These are phyloP conservation scores for Acer negundo DNA, from an alignment of 345 rosid genomes.

Conservation along the genomic window DNA sequence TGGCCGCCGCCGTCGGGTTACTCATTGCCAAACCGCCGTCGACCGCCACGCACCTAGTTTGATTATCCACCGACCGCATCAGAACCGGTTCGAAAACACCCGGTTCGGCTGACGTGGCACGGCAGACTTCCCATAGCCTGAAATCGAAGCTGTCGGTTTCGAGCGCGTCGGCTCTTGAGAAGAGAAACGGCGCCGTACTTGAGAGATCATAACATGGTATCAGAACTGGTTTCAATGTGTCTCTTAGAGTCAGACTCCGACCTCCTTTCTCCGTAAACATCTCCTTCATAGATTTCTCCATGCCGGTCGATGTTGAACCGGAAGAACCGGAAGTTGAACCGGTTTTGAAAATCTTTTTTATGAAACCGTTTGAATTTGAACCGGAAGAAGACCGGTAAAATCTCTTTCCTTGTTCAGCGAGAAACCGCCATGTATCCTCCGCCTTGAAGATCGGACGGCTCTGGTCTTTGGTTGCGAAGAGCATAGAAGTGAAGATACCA, in stretches of 20 bases:
- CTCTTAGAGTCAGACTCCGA: slow-evolving; percentile 64
- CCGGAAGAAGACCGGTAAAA: slow-evolving; percentile 44
- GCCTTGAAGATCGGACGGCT: slow-evolving; percentile 72
- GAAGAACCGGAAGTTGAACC: slow-evolving; percentile 42
- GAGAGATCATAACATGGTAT: slow-evolving; percentile 90
- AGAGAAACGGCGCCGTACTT: slow-evolving; percentile 86
- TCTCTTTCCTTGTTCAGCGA: slow-evolving; percentile 66
- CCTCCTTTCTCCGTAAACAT: slow-evolving; percentile 49
- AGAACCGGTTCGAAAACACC: slow-evolving; percentile 67
- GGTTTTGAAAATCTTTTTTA: slow-evolving; percentile 55
- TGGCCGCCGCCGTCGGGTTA: slow-evolving; percentile 92
- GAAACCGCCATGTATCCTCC: slow-evolving; percentile 89
- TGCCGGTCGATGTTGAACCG: slow-evolving; percentile 38
- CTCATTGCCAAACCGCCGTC: slow-evolving; percentile 89
- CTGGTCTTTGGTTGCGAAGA: slow-evolving; percentile 75
- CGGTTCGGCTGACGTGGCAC: slow-evolving; percentile 93
- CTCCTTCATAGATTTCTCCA: slow-evolving; percentile 75
- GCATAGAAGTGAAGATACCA: slow-evolving; percentile 90
- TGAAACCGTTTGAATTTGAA: slow-evolving; percentile 32
- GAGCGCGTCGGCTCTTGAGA: slow-evolving; percentile 95
- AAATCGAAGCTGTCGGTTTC: slow-evolving; percentile 89
- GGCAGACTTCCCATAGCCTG: slow-evolving; percentile 86
- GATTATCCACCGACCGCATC: slow-evolving; percentile 76
- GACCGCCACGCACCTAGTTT: slow-evolving; percentile 74
- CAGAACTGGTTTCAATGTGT: slow-evolving; percentile 86